Evolutionary conservation across 2,329 filamentous ascomycete species (phyloP).

Genomic region (Calycina marina): DNA sequence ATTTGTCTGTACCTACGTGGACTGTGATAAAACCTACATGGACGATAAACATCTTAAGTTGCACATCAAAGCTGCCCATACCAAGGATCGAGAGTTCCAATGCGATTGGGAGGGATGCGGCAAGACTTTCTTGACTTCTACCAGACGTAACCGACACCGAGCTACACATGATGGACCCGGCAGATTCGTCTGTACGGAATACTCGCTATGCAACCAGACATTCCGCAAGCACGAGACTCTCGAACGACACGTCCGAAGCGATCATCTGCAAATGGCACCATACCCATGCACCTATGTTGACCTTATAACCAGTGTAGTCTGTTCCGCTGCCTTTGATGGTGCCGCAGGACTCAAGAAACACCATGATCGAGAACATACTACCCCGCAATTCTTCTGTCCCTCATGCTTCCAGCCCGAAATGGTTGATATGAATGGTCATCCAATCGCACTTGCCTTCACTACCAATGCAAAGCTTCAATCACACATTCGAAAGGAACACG

Average conservation of each 20-base stretch:
- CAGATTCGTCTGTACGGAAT: conserved; percentile 58
- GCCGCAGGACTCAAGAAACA: conserved; percentile 59
- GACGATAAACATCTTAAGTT: conserved; percentile 76
- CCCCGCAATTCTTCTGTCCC: conserved; percentile 60
- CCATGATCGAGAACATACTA: conserved; percentile 52
- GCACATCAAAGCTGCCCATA: conserved; percentile 73
- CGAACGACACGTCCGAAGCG: conserved; percentile 64
- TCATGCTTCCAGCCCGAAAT: conserved; percentile 39
- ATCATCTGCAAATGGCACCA: conserved; percentile 57
- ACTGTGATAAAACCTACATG: conserved; percentile 71
- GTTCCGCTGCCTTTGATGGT: conserved; percentile 58
- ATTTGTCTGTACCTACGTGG: conserved; percentile 54
- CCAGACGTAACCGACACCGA: conserved; percentile 61
- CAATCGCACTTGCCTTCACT: conserved; percentile 44
- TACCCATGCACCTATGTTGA: conserved; percentile 54
- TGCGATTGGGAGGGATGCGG: conserved; percentile 62
- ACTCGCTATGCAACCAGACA: conserved; percentile 54
- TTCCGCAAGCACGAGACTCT: conserved; percentile 84
- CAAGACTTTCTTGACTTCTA: conserved; percentile 71
- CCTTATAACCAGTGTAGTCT: conserved; percentile 36
- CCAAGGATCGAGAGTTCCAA: conserved; percentile 49
- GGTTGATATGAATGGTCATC: conserved; percentile 25
- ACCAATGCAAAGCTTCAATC: conserved; percentile 56
- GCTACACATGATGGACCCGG: conserved; percentile 68
- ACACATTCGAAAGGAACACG: conserved; percentile 60